These are phyloP conservation scores for Aschersonia sp. DNA, from an alignment of 2,329 filamentous ascomycete genomes.

Conservation along the genomic window DNA sequence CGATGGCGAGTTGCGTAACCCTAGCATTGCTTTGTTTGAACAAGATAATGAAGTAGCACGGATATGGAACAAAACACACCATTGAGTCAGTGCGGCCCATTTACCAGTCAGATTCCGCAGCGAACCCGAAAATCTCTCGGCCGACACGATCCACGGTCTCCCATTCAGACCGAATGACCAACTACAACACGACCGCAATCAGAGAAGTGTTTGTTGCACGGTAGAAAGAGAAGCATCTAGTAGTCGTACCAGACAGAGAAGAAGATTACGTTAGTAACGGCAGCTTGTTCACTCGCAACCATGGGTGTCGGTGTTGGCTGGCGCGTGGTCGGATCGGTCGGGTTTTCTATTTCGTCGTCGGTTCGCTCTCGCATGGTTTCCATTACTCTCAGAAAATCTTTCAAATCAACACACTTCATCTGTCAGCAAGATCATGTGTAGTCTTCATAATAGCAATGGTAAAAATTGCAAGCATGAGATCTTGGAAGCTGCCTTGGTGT, in stretches of 20 bases:
- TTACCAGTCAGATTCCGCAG: constrained; percentile 26
- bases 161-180: constrained; percentile 30
- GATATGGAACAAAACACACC: constrained; percentile 6
- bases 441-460: too few species aligned
- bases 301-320: too few species aligned
- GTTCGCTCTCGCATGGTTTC: too few species aligned
- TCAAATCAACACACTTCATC: too few species aligned
- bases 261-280: constrained; percentile 33
- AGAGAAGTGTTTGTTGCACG: too few species aligned
- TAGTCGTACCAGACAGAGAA: constrained; percentile 32
- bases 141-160: constrained; percentile 28
- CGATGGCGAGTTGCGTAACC: constrained; percentile 27
- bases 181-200: constrained; percentile 6
- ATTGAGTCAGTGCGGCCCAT: constrained; percentile 24
- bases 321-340: too few species aligned
- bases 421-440: too few species aligned
- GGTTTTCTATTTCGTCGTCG: too few species aligned
- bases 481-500: constrained; percentile 28
- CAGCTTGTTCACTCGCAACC: too few species aligned
- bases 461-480: constrained; percentile 17
- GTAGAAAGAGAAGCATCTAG: too few species aligned
- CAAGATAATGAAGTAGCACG: too few species aligned
- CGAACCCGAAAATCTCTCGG: constrained; percentile 29
- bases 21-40: constrained; percentile 1
- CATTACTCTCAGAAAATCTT: too few species aligned